Conservation (phyloP, 2,329 filamentous ascomycete genomes). For the Sporothrix sp. region DNA sequence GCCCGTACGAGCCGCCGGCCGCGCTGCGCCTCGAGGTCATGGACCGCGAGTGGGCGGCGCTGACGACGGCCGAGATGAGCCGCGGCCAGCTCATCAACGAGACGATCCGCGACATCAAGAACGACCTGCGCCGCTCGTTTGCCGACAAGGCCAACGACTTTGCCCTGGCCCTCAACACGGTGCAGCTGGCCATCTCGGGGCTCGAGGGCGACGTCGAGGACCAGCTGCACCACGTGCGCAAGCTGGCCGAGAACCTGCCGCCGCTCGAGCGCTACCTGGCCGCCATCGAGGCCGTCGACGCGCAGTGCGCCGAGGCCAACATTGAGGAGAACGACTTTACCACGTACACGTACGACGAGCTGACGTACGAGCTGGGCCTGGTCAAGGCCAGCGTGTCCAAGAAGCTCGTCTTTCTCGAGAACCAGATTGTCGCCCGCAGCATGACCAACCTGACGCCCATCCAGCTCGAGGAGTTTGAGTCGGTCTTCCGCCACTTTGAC, state of each 20-base stretch:
- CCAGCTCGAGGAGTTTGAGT: slow-evolving; percentile 96
- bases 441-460: slow-evolving; percentile 99
- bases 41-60: slow-evolving; percentile 68
- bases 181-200: slow-evolving; percentile 91
- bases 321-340: slow-evolving; percentile 99
- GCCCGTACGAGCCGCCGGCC: slow-evolving; percentile 80
- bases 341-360: slow-evolving; percentile 96
- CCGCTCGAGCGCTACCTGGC: slow-evolving; percentile 87
- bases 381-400: slow-evolving; percentile 90
- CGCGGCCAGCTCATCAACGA: slow-evolving; percentile 94
- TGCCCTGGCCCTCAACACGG: slow-evolving; percentile 85
- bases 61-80: slow-evolving; percentile 77
- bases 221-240: slow-evolving; percentile 77
- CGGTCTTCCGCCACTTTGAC: slow-evolving; percentile 96
- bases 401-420: slow-evolving; percentile 93
- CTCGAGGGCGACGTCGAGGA: slow-evolving; percentile 95
- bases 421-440: slow-evolving; percentile 94
- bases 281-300: slow-evolving; percentile 75
- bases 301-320: slow-evolving; percentile 88
- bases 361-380: slow-evolving; percentile 84
- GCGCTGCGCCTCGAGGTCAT: slow-evolving; percentile 74
- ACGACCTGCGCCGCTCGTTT: slow-evolving; percentile 81
- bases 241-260: slow-evolving; percentile 72
- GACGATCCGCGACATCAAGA: slow-evolving; percentile 97
- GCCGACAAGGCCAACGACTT: slow-evolving; percentile 99